These are phyloP conservation scores for Saccharomycopsis olivae DNA, from an alignment of 805 yeast species.

Conservation along the genomic window DNA sequence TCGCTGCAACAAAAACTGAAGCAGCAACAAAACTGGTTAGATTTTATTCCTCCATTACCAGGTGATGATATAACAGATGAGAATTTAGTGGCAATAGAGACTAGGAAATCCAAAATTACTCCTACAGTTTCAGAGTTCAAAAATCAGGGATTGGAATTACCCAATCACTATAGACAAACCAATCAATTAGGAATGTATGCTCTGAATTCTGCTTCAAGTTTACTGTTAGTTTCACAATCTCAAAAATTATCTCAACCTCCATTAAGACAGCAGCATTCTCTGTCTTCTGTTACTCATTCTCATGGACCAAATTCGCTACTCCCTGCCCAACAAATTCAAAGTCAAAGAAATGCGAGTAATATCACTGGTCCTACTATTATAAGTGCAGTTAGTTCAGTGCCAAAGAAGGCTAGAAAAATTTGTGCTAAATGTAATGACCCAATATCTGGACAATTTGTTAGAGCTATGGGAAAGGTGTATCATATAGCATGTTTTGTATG, in stretches of 20 bases:
- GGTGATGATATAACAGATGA: constrained; percentile 2
- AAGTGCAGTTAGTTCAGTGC: background rate
- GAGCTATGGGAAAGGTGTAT: constrained; percentile 70
- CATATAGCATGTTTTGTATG: constrained; percentile 87
- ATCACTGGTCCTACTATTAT: constrained; percentile 2
- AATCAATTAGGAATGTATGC: no score
- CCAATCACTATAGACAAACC: constrained; percentile 10
- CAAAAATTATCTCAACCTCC: no score
- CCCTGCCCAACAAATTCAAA: constrained; percentile 4
- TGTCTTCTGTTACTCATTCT: no score
- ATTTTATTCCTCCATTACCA: constrained; percentile 24
- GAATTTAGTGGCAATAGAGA: background rate
- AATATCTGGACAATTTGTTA: constrained; percentile 67
- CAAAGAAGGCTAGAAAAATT: constrained; percentile 21
- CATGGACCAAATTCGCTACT: no score
- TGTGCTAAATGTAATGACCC: constrained; percentile 45
- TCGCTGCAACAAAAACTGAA: background rate
- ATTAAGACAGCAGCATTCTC: no score
- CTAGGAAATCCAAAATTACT: no score
- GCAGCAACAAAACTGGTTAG: constrained; percentile 17
- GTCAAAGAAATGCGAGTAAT: background rate
- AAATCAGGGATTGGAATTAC: constrained; percentile 8
- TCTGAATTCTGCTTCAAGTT: no score
- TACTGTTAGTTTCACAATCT: no score
- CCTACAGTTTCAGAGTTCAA: constrained; percentile 8